These are phyloP conservation scores for Suillus paluster DNA, from an alignment of 768 basidiomycete species.

Conservation along the genomic window DNA sequence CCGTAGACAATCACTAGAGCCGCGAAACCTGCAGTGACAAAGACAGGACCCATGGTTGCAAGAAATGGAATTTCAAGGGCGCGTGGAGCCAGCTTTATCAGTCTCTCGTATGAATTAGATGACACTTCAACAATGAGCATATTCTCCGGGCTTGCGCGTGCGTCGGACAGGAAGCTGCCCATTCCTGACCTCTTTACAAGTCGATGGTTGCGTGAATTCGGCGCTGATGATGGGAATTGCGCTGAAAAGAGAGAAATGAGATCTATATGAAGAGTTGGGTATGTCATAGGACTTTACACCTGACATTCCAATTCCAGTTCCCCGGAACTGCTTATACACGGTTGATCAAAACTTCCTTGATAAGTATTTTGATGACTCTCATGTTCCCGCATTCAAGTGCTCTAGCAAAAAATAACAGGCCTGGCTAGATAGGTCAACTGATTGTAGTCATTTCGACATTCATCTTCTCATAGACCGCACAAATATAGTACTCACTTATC, in stretches of 20 bases:
- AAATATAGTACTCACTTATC: too few species aligned
- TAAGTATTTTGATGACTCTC: neutral
- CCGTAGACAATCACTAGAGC: slow-evolving; percentile 14
- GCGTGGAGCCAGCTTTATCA: slow-evolving; percentile 7
- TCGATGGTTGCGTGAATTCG: neutral
- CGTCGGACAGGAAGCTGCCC: slow-evolving; percentile 8
- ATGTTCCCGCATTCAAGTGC: neutral
- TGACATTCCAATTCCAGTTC: neutral
- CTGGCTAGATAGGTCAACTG: too few species aligned
- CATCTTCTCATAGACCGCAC: too few species aligned
- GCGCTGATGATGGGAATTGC: neutral
- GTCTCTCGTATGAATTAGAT: neutral
- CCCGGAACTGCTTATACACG: neutral
- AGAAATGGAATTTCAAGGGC: neutral
- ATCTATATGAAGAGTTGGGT: neutral
- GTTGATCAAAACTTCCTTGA: neutral
- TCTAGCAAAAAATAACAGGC: too few species aligned
- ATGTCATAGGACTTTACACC: neutral
- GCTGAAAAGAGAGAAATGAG: neutral
- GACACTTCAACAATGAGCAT: slow-evolving; percentile 13
- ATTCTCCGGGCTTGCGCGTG: neutral
- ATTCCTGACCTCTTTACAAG: neutral
- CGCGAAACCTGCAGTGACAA: slow-evolving; percentile 5
- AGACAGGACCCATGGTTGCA: slow-evolving; percentile 15
- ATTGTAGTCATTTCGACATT: too few species aligned